Evolutionary conservation across 768 basidiomycete species (phyloP), one percentile per base, ranked within the genome.

Genomic region (Trametes villosa): DNA sequence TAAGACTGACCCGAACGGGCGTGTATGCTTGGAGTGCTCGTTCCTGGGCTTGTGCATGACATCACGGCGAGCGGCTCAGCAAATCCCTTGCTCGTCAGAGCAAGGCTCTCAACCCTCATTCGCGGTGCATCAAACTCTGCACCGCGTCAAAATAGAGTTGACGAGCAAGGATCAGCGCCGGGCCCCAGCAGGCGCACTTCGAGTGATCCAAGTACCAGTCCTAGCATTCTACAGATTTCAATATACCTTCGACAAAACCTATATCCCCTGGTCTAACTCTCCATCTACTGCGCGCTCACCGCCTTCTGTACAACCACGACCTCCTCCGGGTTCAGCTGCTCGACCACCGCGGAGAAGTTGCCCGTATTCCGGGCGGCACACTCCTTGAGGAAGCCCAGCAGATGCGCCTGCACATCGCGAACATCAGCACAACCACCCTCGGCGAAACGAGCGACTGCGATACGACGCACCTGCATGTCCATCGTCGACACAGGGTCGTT

Each of bases 401-500:
- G 75, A 69, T 92, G 88, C 2, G 79, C 82, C 91, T 94, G 60
- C 24, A 59, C 22, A 17, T 5, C 27, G 33, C 50, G n/a, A 31
- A 17, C 13, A 29, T 49, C 26, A 48, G 13, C 40, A 42, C n/a
- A n/a, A n/a, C 15, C 26, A 20, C 42, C 15, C 2, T 34, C 30
- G 22, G n/a, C 40, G n/a, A 22, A 18, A 42, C 33, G 55, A 3
- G 30, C n/a, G 34, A 26, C 27, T 27, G n/a, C 17, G 18, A 13
- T 27, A 26, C 17, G 18, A 13, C 18, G 6, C 26, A 86, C 87
- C 65, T 75, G 76, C 77, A 98, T 86, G 67, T 98, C 93, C 70
- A 98, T 88, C 59, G 88, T 86, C 24, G 89, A 92, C 56, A 97
- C 80, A 5, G 92, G 88, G 73, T 98, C 96, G 54, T 83, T 86